Conservation (phyloP, 805 yeast genomes). For the Candida boleticola region DNA sequence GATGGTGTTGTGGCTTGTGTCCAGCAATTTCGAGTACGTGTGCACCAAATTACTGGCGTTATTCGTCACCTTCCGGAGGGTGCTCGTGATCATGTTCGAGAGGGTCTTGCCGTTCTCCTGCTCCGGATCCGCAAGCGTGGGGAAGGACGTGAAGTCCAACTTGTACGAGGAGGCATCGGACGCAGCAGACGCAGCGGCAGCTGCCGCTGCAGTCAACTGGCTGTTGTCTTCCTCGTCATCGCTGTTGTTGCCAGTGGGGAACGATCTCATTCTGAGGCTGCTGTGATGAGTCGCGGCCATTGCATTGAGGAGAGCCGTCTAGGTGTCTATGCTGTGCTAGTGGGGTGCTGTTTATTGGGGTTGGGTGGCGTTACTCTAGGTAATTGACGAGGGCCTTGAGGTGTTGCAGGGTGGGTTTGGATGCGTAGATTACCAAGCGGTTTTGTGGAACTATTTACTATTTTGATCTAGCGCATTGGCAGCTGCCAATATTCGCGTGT, state of each 20-base stretch:
- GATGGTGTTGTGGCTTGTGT: background rate
- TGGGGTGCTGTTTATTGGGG: background rate
- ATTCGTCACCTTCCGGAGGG: constrained; percentile 40
- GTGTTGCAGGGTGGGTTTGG: too few relatives aligned
- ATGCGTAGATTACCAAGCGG: too few relatives aligned
- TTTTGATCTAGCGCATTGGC: too few relatives aligned
- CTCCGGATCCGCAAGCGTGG: constrained; percentile 44
- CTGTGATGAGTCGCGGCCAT: constrained; percentile 4
- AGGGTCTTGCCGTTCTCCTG: constrained; percentile 31
- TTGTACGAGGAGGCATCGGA: background rate
- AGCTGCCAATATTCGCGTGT: too few relatives aligned
- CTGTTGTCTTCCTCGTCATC: constrained; percentile 8
- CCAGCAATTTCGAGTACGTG: constrained; percentile 14
- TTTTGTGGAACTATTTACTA: too few relatives aligned
- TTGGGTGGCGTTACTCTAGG: background rate
- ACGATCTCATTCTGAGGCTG: background rate
- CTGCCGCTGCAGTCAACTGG: constrained; percentile 5
- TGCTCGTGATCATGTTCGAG: constrained; percentile 33
- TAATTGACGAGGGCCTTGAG: too few relatives aligned
- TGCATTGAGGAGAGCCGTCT: background rate
- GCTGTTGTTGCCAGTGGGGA: constrained; percentile 2
- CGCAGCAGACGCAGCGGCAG: background rate
- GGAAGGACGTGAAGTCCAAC: constrained; percentile 41
- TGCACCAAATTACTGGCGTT: constrained; percentile 40
- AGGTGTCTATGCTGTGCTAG: background rate